Percentiles rank a stretch among this genome's conserved stretches.
Conservation (phyloP, 129 eudicot genomes). For the Flaveria sonorensis region DNA sequence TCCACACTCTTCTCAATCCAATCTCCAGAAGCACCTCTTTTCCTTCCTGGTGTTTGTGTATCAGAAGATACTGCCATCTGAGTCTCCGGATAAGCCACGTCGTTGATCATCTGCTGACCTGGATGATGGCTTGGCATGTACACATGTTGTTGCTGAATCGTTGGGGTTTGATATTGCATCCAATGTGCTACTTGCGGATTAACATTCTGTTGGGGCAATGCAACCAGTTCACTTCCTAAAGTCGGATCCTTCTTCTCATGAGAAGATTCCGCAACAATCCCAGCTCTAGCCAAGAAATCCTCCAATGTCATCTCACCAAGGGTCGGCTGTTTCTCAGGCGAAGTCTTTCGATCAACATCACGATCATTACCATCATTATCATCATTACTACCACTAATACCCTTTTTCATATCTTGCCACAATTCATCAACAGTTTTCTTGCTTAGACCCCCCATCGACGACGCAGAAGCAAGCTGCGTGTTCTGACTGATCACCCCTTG, state of each 20-base stretch:
- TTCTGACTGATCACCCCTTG: background rate
- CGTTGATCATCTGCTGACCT: slow-evolving; percentile 45
- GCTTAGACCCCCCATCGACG: slow-evolving; percentile 53
- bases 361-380: background rate
- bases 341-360: slow-evolving; percentile 27
- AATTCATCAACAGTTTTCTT: slow-evolving; percentile 83
- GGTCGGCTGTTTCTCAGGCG: slow-evolving; percentile 42
- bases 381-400: background rate
- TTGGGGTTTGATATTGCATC: slow-evolving; percentile 50
- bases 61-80: slow-evolving; percentile 61
- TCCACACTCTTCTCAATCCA: slow-evolving; percentile 75
- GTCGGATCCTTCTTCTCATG: slow-evolving; percentile 32
- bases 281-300: slow-evolving; percentile 77
- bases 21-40: slow-evolving; percentile 64
- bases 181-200: slow-evolving; percentile 47
- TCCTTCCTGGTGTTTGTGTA: slow-evolving; percentile 60
- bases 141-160: slow-evolving; percentile 40
- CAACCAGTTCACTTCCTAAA: slow-evolving; percentile 29
- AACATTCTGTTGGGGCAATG: slow-evolving; percentile 37
- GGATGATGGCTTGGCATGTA: slow-evolving; percentile 57
- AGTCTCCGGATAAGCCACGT: slow-evolving; percentile 38
- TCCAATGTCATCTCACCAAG: slow-evolving; percentile 88
- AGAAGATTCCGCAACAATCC: slow-evolving; percentile 55
- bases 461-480: slow-evolving; percentile 29
- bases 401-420: slow-evolving; percentile 64